A percentile compares a stretch with the other conserved stretches of the same genome.
phyloP scores from a whole-genome alignment of 345 rosid species.

The Eucalyptus pumila region DNA sequence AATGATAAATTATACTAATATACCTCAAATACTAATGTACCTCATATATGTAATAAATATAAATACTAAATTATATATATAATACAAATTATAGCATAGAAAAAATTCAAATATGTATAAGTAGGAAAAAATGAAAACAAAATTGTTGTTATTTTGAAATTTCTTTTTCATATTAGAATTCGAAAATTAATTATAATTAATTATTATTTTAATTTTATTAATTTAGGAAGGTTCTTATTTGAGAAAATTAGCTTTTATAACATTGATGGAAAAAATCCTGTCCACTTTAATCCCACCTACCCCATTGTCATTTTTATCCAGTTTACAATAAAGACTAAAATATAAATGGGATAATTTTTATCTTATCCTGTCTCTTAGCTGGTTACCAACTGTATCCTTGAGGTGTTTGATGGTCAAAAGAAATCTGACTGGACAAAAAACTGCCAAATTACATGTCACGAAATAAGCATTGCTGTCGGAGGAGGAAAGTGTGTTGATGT shows the following conservation, averaged over 20 bases:
- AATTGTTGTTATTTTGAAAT: background rate
- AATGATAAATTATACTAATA: background rate
- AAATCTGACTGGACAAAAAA: background rate
- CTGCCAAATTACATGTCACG: background rate
- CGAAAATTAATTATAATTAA: too few species aligned
- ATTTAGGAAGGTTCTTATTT: too few species aligned
- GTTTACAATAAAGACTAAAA: background rate
- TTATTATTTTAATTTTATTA: too few species aligned
- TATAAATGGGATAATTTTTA: too few species aligned
- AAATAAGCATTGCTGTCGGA: background rate
- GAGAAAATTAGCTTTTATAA: too few species aligned
- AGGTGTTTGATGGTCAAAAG: background rate
- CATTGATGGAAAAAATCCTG: fast-evolving
- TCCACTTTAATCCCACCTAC: background rate
- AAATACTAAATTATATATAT: too few species aligned
- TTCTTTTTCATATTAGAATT: background rate
- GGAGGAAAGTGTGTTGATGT: background rate
- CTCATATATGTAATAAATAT: background rate
- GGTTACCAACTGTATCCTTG: background rate
- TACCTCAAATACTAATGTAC: background rate
- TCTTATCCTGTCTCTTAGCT: background rate
- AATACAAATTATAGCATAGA: background rate
- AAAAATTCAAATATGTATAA: background rate
- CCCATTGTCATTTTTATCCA: background rate
- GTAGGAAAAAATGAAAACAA: too few species aligned